Base-by-base conservation (phyloP, 1,139 yeast genomes). In the Sugiyamaella xylanicola region DNA sequence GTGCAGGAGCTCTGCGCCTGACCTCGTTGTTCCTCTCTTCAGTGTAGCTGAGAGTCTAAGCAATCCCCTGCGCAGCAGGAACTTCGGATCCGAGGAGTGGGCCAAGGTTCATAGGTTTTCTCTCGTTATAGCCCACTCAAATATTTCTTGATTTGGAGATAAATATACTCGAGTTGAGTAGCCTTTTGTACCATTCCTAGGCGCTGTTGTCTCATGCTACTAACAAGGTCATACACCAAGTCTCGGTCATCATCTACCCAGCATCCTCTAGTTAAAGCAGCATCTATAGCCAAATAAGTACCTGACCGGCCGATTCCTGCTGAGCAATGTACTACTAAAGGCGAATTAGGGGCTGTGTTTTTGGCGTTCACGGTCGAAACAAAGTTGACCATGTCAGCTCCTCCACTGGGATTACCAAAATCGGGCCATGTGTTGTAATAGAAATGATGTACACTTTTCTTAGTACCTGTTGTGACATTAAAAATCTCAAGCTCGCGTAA, bases 271-370 rank as follows among this genome's bases (percentile, higher is more conserved):
- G 62, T 57, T 39, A 77, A 67, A 36, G 83, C 70, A 61, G 83
- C 81, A 66, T 87, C 92, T 51, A 85, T 68, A 1, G 88, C 84
- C 20, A 88, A 82, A 64, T 83, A 87, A 0, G 95, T 87, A 1
- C 95, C 95, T 0, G 95, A 83, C 57, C 95, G 74, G 3, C 95
- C 95, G 19, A 88, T 91, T 0, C 95, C 95, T 0, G 95, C 95
- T 1, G 93, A 86, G 64, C 95, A 87, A 67, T 87, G 95, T 1
- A 86, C 85, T 17, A 80, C 66, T 21, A 77, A 61, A 2, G 82
- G 82, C 32, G 77, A 73, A 1, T 61, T 59, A 13, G 65, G 63
- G 55, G 62, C 62, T 19, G 61, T 59, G 42, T 64, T 61, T 27
- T 65, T 56, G 16, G 62, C 56, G 59, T 73, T 70, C 4, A 70